Evolutionary conservation across 148 eudicot species (phyloP), one percentile per base, ranked within the genome.

Genomic region (Vaccinium vitisidaea): DNA sequence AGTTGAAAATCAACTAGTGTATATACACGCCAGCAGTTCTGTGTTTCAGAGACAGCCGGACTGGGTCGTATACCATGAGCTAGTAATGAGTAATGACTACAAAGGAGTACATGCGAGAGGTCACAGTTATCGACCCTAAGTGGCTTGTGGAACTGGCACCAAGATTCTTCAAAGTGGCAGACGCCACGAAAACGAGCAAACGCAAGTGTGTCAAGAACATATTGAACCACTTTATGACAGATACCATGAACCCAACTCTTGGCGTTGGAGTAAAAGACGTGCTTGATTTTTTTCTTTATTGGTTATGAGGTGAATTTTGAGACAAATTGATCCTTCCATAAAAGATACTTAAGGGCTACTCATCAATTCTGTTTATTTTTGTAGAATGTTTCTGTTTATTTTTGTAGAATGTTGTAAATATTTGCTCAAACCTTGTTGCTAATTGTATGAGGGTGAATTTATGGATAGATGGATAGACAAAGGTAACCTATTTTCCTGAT

Each of bases 91-190:
- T 96, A 15, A 97, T 97, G 98, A 97, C 99, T 0, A 95, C 99
- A 5, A 97, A 97, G 78, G 99, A 97, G 78, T 95, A 97, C 67
- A 95, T 95, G 99, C 90, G 98, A n/a, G 99, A 97, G 89, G 98
- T 92, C 8, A 90, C 94, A 1, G 96, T 92, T 1, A 81, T 97
- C 36, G 98, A 94, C 77, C 98, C 98, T 7, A 94, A 95, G 12
- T 61, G 67, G 67, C 67, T 61, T 1, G 67, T 61, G 67, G 67
- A 61, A 11, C 67, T 61, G 25, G 98, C 99, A 5, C 98, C 98
- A 7, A 91, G 98, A 74, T 97, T 95, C 88, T 97, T 97, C 86
- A 97, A 97, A 83, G 93, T 89, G 55, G 84, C 98, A 13, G 99
- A 97, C 85, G 96, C 98, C 2, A 95, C 95, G 39, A 94, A 95